Evolutionary conservation across 2,329 filamentous ascomycete species (phyloP), one percentile per base, ranked within the genome.

Genomic region (Daldinia sp.): DNA sequence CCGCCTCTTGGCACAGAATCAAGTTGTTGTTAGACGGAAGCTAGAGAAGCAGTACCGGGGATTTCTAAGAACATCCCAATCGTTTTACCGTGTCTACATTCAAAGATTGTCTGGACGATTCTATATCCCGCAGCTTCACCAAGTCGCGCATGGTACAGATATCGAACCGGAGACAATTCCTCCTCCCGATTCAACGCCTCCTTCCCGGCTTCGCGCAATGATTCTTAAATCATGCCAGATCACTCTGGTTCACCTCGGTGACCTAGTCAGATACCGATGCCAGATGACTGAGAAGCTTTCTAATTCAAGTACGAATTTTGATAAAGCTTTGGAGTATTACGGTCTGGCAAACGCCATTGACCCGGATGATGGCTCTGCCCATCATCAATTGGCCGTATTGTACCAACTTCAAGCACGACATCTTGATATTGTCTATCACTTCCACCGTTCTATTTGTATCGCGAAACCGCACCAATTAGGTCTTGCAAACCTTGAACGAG

Each of bases 341-440:
- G 85, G 88, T 62, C 84, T 98, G 67, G 96, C 96, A 23, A 89
- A 90, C 71, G 89, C 92, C 58, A 86, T 98, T 60, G 87, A 92
- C 73, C 93, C 95, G 2, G 84, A 88, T 18, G 93, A 92, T 51
- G 95, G 95, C 33, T 88, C 90, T 70, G 92, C 93, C 15, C 92
- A 97, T 76, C 95, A 99, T 76, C 96, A 98, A 79, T 89, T 96
- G 78, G 94, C 93, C 39, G 92, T 98, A 39, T 91, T 98, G 66
- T 91, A 92, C 67, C 87, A 93, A 54, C 90, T 92, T 60, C 89
- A 94, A 74, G 88, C 87, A 65, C 91, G 95, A 73, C 92, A 97
- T 77, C 87, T 98, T 57, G 89, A 93, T 68, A 90, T 93, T 9
- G 91, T 97, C 33, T 98, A 98, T 79, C 90, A 97, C 79, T 88